A percentile compares a stretch with the other conserved stretches of the same genome.
Evolutionary conservation across 2,329 filamentous ascomycete genomes (phyloP).

Genomic region (Ceratocystis alfenasii): DNA sequence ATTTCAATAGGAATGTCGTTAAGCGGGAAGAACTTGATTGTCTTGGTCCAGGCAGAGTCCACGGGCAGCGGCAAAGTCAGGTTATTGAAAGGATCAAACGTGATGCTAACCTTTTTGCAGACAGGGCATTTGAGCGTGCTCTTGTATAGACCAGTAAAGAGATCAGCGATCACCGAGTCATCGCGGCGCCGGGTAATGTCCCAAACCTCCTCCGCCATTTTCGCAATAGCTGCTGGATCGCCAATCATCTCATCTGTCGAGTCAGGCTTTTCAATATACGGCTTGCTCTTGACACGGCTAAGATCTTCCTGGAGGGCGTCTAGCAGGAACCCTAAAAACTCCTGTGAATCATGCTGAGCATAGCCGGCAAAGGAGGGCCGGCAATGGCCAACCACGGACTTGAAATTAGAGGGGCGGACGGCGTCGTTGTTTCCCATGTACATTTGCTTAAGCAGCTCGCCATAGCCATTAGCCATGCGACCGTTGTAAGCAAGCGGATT

Average conservation of each 20-base stretch:
- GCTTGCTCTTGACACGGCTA: constrained; percentile 87
- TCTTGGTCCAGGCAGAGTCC: constrained; percentile 66
- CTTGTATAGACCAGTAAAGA: constrained; percentile 97
- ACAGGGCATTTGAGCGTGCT: constrained; percentile 86
- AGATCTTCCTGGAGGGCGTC: constrained; percentile 92
- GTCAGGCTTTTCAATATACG: constrained; percentile 94
- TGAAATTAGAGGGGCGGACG: constrained; percentile 55
- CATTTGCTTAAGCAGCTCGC: constrained; percentile 60
- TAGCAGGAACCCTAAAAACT: constrained; percentile 88
- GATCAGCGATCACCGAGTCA: constrained; percentile 85
- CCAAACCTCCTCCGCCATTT: constrained; percentile 81
- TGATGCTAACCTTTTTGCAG: constrained; percentile 93
- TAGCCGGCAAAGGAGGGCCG: constrained; percentile 84
- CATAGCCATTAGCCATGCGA: constrained; percentile 75
- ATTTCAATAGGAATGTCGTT: constrained; percentile 59
- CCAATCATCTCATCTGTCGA: constrained; percentile 93
- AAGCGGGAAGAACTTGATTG: constrained; percentile 66
- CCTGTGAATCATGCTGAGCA: constrained; percentile 93
- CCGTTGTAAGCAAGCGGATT: constrained; percentile 83
- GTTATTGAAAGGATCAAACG: constrained; percentile 95
- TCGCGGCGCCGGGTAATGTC: constrained; percentile 85
- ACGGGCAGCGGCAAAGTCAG: constrained; percentile 82
- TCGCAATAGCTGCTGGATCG: constrained; percentile 64
- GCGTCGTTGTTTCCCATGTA: constrained; percentile 60
- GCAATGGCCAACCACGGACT: constrained; percentile 47